Evolutionary conservation across 2,329 filamentous ascomycete genomes (phyloP).

Genomic region (Paecilomyces sp.): DNA sequence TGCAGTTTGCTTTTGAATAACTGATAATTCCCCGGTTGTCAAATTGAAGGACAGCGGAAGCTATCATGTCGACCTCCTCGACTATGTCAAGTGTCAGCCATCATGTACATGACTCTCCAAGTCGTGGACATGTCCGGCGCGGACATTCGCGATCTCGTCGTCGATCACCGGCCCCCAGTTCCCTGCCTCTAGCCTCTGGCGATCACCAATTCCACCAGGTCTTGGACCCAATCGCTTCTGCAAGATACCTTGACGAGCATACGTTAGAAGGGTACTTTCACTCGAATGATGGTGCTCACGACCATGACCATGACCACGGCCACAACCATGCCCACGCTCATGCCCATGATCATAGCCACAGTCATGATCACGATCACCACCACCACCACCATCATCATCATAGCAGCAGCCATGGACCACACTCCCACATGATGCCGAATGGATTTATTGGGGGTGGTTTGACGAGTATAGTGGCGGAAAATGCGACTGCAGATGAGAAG

Average conservation of each 20-base stretch:
- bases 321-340: conserved; percentile 16
- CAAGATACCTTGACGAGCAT: background rate
- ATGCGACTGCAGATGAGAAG: background rate
- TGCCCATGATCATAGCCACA: conserved; percentile 26
- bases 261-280: background rate
- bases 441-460: background rate
- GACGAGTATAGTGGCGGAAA: background rate
- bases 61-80: conserved; percentile 27
- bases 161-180: conserved; percentile 20
- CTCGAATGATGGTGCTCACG: conserved; percentile 12
- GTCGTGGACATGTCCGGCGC: conserved; percentile 20
- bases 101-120: conserved; percentile 14
- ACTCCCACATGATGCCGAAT: conserved; percentile 1
- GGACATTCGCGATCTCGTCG: conserved; percentile 28
- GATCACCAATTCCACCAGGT: conserved; percentile 12
- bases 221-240: background rate
- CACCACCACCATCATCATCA: conserved; percentile 13
- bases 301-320: conserved; percentile 17
- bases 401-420: background rate
- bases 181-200: conserved; percentile 15
- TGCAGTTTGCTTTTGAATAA: background rate
- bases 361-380: conserved; percentile 19
- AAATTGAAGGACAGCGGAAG: conserved; percentile 7
- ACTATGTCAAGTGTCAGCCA: conserved; percentile 22
- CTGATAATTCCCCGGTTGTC: conserved; percentile 3